Conservation (phyloP, 305 asterid species). For the Fraxinus angustifolia region DNA sequence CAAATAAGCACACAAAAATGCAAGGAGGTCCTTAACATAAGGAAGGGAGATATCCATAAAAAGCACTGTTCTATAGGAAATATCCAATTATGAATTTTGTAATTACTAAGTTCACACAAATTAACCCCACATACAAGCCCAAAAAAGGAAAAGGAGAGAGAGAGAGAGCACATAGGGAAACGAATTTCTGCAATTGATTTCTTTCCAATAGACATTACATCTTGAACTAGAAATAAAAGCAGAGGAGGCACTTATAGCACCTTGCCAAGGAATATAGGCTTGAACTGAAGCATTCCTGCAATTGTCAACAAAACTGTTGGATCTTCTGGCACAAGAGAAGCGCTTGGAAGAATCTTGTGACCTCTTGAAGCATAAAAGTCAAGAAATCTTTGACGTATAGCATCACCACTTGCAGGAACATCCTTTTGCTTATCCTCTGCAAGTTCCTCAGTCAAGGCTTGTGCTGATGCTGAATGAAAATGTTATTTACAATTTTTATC, state of each 20-base stretch:
- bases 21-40: background rate
- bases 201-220: constrained; percentile 8
- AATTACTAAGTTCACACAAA: background rate
- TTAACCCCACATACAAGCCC: background rate
- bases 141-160: background rate
- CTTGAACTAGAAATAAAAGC: constrained; percentile 26
- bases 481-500: constrained; percentile 6
- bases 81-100: background rate
- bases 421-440: constrained; percentile 42
- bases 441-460: constrained; percentile 59
- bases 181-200: constrained; percentile 2
- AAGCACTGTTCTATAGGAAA: background rate
- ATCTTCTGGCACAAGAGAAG: constrained; percentile 97
- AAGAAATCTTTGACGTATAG: constrained; percentile 78
- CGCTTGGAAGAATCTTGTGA: constrained; percentile 84
- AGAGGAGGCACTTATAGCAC: constrained; percentile 33
- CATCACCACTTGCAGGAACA: constrained; percentile 59
- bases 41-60: background rate
- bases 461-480: constrained; percentile 64
- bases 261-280: constrained; percentile 96
- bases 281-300: constrained; percentile 99
- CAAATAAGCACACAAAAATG: background rate
- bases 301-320: constrained; percentile 92
- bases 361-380: constrained; percentile 78
- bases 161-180: background rate